phyloP scores from a whole-genome alignment of 345 rosid species.

The Salix koriyanagi region DNA sequence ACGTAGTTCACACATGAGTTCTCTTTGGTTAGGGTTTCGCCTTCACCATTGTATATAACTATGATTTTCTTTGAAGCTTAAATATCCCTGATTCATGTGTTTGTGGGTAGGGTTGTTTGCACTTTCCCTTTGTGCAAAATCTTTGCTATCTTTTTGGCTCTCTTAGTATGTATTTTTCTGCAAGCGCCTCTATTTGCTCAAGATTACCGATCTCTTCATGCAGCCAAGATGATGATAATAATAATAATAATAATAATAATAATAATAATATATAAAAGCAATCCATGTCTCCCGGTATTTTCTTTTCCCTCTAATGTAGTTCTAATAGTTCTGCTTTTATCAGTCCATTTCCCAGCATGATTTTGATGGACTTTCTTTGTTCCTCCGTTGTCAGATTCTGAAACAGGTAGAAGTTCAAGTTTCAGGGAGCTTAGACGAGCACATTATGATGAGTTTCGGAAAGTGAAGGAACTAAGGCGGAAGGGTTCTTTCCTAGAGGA shows the following conservation, averaged over 20 bases:
- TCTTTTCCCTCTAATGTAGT: not conserved
- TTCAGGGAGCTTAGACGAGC: conserved; percentile 78
- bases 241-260: too few relatives aligned
- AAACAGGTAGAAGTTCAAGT: conserved; percentile 36
- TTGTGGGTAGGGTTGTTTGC: not conserved
- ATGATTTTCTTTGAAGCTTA: not conserved
- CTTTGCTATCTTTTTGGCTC: not conserved
- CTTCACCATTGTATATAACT: not conserved
- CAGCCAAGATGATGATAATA: too few relatives aligned
- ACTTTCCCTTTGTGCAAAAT: not conserved
- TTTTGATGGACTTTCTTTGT: conserved; percentile 3
- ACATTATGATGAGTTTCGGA: conserved; percentile 84
- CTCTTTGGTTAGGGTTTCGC: not conserved
- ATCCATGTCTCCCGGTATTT: not conserved
- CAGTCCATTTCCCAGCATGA: not conserved
- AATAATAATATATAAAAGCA: too few relatives aligned
- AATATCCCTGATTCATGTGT: not conserved
- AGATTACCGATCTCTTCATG: too few relatives aligned
- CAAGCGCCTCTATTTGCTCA: too few relatives aligned
- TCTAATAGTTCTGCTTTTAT: not conserved
- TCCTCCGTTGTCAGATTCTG: conserved; percentile 33
- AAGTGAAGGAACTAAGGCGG: conserved; percentile 67
- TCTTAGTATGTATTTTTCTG: not conserved
- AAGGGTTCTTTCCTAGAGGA: conserved; percentile 64
- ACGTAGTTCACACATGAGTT: not conserved